A percentile compares a stretch with the other conserved stretches of the same genome.
Evolutionary conservation across 768 basidiomycete genomes (phyloP).

Genomic region (Kwoniella sp.): DNA sequence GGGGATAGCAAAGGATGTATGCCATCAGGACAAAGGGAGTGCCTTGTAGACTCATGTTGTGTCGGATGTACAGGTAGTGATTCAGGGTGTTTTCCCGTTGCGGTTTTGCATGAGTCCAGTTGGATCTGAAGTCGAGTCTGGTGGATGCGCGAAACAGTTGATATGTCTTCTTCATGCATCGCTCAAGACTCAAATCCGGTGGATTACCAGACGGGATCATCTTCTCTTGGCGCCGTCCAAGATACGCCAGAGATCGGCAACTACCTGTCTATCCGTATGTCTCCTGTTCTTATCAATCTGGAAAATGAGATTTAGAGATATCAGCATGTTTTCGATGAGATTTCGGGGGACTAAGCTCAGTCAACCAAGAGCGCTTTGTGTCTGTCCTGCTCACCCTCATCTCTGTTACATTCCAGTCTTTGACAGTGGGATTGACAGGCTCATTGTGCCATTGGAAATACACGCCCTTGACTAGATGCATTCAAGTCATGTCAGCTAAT

Average conservation of each 20-base stretch:
- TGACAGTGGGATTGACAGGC: constrained; percentile 80
- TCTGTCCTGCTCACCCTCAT: constrained; percentile 69
- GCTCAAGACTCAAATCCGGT: background rate
- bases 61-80: no score
- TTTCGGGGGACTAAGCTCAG: no score
- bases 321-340: no score
- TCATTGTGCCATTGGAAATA: constrained; percentile 95
- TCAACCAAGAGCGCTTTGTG: background rate
- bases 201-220: background rate
- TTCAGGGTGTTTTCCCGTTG: no score
- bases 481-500: background rate
- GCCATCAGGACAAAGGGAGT: background rate
- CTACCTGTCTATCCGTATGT: constrained; percentile 90
- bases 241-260: constrained; percentile 93
- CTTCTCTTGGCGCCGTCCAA: constrained; percentile 61
- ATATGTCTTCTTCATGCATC: background rate
- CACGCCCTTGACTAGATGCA: constrained; percentile 80
- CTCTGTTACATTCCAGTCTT: constrained; percentile 96
- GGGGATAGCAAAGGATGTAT: background rate
- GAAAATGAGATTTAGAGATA: background rate
- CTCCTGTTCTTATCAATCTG: constrained; percentile 88
- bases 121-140: no score
- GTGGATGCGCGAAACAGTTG: no score
- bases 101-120: no score
- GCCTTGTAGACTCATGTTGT: background rate